Conservation (phyloP, 805 yeast species). For the Wickerhamomyces chaumierensis region DNA sequence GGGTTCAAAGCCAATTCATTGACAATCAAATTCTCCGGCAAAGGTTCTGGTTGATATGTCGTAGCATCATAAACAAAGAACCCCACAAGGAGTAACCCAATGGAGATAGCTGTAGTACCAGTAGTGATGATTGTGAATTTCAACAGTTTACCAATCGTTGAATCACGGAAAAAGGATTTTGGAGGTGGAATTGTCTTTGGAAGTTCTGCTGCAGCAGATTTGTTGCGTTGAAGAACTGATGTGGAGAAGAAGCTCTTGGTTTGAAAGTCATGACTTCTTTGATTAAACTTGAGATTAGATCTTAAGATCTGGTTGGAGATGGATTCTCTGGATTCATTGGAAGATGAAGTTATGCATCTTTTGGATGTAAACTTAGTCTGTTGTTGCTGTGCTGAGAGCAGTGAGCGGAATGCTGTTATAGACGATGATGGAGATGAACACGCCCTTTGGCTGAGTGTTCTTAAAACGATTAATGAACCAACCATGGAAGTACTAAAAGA, state of each 20-base stretch:
- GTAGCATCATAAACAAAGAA: slow-evolving; percentile 58
- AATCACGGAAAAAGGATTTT: slow-evolving; percentile 16
- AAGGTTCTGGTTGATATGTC: slow-evolving; percentile 38
- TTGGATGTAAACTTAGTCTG: too few species aligned
- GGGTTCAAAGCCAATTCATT: slow-evolving; percentile 45
- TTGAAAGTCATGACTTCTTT: background rate
- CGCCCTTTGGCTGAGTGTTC: too few species aligned
- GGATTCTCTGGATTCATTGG: too few species aligned
- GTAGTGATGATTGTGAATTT: slow-evolving; percentile 25
- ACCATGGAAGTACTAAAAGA: too few species aligned
- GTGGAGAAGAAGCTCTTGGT: slow-evolving; percentile 3
- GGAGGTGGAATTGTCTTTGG: slow-evolving; percentile 16
- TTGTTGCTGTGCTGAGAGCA: too few species aligned
- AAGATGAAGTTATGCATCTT: too few species aligned
- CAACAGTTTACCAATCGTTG: slow-evolving; percentile 22
- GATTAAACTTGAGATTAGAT: too few species aligned
- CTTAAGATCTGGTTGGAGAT: background rate
- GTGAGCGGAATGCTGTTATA: too few species aligned
- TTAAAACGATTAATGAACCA: too few species aligned
- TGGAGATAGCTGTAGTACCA: slow-evolving; percentile 33
- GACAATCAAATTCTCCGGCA: slow-evolving; percentile 33
- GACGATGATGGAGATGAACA: too few species aligned
- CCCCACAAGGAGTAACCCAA: slow-evolving; percentile 29
- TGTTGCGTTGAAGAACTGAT: too few species aligned
- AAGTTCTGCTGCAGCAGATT: slow-evolving; percentile 1